Percentiles rank a stretch among this genome's conserved stretches.
phyloP scores from a whole-genome alignment of 371 early-diverging fungal species.

The Haplosporangium sp. region DNA sequence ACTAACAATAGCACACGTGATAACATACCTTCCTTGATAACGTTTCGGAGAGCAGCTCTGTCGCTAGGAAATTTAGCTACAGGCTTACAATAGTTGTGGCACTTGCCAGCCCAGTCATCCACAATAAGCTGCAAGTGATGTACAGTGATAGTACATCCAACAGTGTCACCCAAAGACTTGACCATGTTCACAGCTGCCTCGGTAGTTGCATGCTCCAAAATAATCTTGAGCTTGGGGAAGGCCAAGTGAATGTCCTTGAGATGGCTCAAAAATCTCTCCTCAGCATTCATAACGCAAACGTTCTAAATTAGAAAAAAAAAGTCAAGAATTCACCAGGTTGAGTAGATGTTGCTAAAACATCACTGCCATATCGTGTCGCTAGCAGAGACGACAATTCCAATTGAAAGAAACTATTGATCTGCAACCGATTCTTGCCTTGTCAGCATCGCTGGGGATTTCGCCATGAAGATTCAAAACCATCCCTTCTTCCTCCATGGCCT shows the following conservation, averaged over 20 bases:
- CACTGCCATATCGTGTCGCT: too few relatives aligned
- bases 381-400: too few relatives aligned
- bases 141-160: constrained; percentile 95
- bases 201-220: constrained; percentile 97
- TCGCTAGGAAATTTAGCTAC: constrained; percentile 97
- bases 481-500: constrained; percentile 93
- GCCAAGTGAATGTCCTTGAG: constrained; percentile 85
- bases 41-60: constrained; percentile 89
- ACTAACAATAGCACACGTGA: background rate
- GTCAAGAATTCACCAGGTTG: background rate
- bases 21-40: constrained; percentile 76
- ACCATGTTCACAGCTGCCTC: constrained; percentile 93
- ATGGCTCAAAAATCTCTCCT: constrained; percentile 90
- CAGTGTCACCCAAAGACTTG: constrained; percentile 90
- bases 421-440: constrained; percentile 58
- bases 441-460: constrained; percentile 90
- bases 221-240: constrained; percentile 95
- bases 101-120: constrained; percentile 97
- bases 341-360: too few relatives aligned
- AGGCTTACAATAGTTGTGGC: constrained; percentile 98
- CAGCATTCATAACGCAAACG: constrained; percentile 96
- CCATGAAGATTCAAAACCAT: constrained; percentile 97
- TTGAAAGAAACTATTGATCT: background rate
- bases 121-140: constrained; percentile 93
- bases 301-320: constrained; percentile 58